Conservation (phyloP, 2,329 filamentous ascomycete species). For the Sporothrix brunneoviolacea region DNA sequence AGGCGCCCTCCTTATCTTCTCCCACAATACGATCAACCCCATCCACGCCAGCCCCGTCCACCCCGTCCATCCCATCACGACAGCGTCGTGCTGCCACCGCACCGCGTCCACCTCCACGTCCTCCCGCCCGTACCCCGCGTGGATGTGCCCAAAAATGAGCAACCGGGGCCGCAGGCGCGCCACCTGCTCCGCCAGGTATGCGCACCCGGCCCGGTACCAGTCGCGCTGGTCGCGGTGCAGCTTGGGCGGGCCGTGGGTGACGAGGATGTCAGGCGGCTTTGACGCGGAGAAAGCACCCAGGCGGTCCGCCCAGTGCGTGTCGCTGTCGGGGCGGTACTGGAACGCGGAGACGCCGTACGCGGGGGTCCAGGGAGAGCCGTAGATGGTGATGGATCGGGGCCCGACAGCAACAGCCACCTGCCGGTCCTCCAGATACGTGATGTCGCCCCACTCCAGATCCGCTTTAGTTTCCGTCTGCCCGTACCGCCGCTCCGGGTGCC, state of each 20-base stretch:
- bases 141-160: slow-evolving; percentile 23
- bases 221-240: slow-evolving; percentile 22
- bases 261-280: slow-evolving; percentile 18
- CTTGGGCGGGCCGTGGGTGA: slow-evolving; percentile 23
- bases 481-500: slow-evolving; percentile 17
- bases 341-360: slow-evolving; percentile 22
- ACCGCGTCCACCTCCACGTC: slow-evolving; percentile 18
- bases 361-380: slow-evolving; percentile 23
- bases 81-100: slow-evolving; percentile 18
- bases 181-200: slow-evolving; percentile 19
- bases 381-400: slow-evolving; percentile 16
- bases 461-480: slow-evolving; percentile 11
- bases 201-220: slow-evolving; percentile 22
- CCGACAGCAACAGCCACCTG: background rate
- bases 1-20: background rate
- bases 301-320: slow-evolving; percentile 13
- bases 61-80: slow-evolving; percentile 19
- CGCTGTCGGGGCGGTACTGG: slow-evolving; percentile 20
- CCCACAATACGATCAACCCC: slow-evolving; percentile 14
- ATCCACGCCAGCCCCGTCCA: slow-evolving; percentile 19
- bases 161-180: slow-evolving; percentile 18
- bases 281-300: background rate
- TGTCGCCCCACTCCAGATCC: slow-evolving; percentile 20
- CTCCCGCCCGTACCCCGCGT: slow-evolving; percentile 20
- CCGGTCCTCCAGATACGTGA: slow-evolving; percentile 20